These are phyloP conservation scores for Sisymbrium altissimum DNA, from an alignment of 345 rosid genomes.

Conservation along the genomic window DNA sequence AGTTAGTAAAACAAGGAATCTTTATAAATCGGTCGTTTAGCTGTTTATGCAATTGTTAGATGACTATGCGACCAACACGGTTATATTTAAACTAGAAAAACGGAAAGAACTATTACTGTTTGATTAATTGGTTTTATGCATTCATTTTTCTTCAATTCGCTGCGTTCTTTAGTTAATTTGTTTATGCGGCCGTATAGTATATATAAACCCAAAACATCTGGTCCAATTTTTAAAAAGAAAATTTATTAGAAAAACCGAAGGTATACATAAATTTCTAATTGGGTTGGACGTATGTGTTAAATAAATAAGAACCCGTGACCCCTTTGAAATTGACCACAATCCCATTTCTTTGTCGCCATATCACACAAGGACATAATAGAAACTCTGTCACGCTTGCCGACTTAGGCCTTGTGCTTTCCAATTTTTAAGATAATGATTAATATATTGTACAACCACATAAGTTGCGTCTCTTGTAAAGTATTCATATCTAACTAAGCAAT, in stretches of 20 bases:
- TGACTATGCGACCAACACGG: neutral
- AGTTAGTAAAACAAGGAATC: neutral
- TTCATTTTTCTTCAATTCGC: neutral
- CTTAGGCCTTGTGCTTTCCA: slow-evolving; percentile 16
- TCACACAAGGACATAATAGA: slow-evolving; percentile 27
- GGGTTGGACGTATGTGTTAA: slow-evolving; percentile 25
- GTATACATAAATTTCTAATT: neutral
- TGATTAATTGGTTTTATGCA: neutral
- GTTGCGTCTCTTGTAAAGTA: neutral
- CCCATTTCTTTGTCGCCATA: slow-evolving; percentile 7
- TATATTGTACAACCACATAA: neutral
- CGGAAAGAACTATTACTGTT: neutral
- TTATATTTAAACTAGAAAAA: neutral
- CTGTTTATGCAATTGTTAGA: neutral
- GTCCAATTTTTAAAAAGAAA: neutral
- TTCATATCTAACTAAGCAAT: slow-evolving; percentile 5
- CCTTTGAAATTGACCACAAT: slow-evolving; percentile 24
- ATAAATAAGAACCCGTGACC: slow-evolving; percentile 32
- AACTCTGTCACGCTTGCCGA: slow-evolving; percentile 29
- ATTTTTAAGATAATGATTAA: neutral
- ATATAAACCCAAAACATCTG: neutral
- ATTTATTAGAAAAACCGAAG: neutral
- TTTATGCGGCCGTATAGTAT: neutral
- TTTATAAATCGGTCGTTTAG: neutral
- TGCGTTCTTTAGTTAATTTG: neutral